A percentile compares a stretch with the other conserved stretches of the same genome.
phyloP scores from a whole-genome alignment of 225 moss, liverwort and hornwort genomes.

The Climacium dendroides region DNA sequence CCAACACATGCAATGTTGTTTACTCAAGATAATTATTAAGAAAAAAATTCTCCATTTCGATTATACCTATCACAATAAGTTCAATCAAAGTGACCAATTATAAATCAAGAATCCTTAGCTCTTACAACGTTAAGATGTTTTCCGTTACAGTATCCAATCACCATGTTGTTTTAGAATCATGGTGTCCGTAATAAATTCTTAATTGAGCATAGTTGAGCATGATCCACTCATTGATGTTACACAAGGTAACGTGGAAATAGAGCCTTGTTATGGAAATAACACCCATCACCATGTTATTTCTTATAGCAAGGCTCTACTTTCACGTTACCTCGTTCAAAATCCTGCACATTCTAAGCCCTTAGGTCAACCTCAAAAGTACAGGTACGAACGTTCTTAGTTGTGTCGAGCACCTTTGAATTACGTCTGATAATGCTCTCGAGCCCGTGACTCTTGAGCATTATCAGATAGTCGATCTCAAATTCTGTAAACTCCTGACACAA shows the following conservation, averaged over 20 bases:
- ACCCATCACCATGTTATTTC: neutral
- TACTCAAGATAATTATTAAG: too few species aligned
- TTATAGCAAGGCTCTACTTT: neutral
- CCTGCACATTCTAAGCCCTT: neutral
- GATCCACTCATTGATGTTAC: neutral
- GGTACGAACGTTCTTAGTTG: neutral
- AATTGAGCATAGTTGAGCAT: neutral
- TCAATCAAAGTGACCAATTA: neutral
- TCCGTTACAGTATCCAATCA: neutral
- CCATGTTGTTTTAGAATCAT: too few species aligned
- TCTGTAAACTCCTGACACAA: neutral
- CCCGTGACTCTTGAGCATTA: neutral
- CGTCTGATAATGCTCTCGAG: neutral
- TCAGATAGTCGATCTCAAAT: neutral
- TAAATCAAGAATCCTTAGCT: neutral
- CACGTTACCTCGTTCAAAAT: neutral
- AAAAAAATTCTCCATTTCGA: too few species aligned
- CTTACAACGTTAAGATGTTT: neutral
- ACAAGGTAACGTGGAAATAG: neutral
- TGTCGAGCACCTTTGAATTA: neutral
- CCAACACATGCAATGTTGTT: neutral
- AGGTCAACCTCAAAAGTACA: neutral
- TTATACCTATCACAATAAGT: too few species aligned
- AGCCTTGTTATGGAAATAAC: neutral
- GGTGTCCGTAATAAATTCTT: neutral